These are phyloP conservation scores for Blastocystis sp. DNA, from an alignment of 352 stramenopile species.

Conservation along the genomic window DNA sequence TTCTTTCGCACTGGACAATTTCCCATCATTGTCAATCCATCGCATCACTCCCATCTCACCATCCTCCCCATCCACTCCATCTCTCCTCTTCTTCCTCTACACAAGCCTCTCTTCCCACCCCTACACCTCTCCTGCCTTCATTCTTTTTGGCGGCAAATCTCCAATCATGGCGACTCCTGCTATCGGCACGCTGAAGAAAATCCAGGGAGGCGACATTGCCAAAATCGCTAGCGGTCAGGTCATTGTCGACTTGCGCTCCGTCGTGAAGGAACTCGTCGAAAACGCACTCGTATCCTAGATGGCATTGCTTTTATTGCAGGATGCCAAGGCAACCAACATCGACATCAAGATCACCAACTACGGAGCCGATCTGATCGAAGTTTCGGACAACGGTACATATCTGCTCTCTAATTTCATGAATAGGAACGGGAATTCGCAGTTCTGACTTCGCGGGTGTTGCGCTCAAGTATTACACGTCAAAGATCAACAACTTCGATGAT, in stretches of 20 bases:
- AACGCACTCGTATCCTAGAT: conserved; percentile 67
- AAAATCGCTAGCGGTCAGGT: conserved; percentile 73
- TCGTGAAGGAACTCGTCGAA: conserved; percentile 92
- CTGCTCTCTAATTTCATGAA: neutral
- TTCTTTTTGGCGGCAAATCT: neutral
- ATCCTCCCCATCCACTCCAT: too few relatives aligned
- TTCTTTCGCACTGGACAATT: too few relatives aligned
- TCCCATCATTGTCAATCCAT: too few relatives aligned
- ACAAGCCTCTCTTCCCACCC: neutral
- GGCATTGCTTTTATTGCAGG: conserved; percentile 60
- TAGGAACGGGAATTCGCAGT: conserved; percentile 67
- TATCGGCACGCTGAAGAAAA: conserved; percentile 3
- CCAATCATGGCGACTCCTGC: too few relatives aligned
- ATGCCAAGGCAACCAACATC: conserved; percentile 66
- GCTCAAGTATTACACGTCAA: conserved; percentile 84
- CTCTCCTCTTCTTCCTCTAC: neutral
- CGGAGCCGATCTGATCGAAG: conserved; percentile 80
- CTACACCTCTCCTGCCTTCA: neutral
- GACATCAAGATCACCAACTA: conserved; percentile 79
- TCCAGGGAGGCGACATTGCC: conserved; percentile 59
- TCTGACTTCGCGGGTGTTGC: conserved; percentile 71
- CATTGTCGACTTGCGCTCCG: conserved; percentile 81
- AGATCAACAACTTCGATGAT: conserved; percentile 85
- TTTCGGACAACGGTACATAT: conserved; percentile 79
- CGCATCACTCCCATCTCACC: too few relatives aligned